Evolutionary conservation across 2,329 filamentous ascomycete species (phyloP).

Genomic region (Macrophomina tecta): DNA sequence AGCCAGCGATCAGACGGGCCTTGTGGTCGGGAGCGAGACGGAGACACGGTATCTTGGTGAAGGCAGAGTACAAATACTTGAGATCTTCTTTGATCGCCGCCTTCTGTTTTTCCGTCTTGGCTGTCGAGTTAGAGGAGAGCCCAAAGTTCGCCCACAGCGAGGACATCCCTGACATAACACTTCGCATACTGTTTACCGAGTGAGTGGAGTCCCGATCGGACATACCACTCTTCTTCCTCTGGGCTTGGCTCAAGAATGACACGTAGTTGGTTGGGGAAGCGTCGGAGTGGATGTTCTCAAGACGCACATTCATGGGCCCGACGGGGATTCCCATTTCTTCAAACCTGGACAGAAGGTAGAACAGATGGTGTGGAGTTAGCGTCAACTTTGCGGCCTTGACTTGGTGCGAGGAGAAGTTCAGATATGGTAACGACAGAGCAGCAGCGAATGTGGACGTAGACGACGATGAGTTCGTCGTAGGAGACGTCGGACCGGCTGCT

Average conservation of each 20-base stretch:
- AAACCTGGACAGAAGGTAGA: constrained; percentile 93
- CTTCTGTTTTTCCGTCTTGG: constrained; percentile 89
- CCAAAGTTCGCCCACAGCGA: constrained; percentile 89
- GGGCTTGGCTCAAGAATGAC: constrained; percentile 86
- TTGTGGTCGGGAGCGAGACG: constrained; percentile 91
- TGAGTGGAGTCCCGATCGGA: constrained; percentile 91
- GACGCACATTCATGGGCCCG: constrained; percentile 92
- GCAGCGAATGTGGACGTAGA: constrained; percentile 76
- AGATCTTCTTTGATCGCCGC: constrained; percentile 83
- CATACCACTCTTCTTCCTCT: constrained; percentile 77
- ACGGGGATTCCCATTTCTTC: constrained; percentile 90
- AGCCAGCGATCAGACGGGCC: constrained; percentile 86
- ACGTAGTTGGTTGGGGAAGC: constrained; percentile 90
- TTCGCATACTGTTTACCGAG: constrained; percentile 94
- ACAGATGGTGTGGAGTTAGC: constrained; percentile 93
- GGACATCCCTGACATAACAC: constrained; percentile 97
- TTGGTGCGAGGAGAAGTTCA: constrained; percentile 83
- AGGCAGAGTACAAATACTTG: constrained; percentile 96
- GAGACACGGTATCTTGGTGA: constrained; percentile 96
- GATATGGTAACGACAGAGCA: constrained; percentile 82
- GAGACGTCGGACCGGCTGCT: constrained; percentile 56
- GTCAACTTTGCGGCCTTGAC: constrained; percentile 91
- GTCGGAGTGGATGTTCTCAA: constrained; percentile 93
- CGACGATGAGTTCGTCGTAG: constrained; percentile 69
- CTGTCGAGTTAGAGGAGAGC: constrained; percentile 77